Base-by-base conservation (phyloP, 768 basidiomycete species). In the Lyophyllum decastes region DNA sequence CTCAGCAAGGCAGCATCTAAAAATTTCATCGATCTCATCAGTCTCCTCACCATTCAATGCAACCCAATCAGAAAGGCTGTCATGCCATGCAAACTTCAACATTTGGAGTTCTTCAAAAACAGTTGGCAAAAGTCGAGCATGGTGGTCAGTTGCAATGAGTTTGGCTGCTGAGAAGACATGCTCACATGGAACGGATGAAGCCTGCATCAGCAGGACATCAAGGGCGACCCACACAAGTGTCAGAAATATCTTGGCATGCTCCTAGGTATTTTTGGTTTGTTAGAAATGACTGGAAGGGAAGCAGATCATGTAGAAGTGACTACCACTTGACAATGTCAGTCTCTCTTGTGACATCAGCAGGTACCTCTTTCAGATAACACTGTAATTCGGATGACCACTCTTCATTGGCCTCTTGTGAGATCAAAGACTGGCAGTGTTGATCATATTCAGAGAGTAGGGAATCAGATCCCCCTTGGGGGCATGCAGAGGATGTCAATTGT, bases 31-130 rank as follows among this genome's bases (percentile, higher is more conserved):
- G 30, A 50, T 35, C 8, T 50, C 30, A 8, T 33, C 19, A 17
- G 33, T 17, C 30, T 50, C n/a, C 4, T 21, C 3, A 2, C n/a
- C n/a, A n/a, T 51, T 61, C 83, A 79, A n/a, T 4, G 92, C 85
- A 14, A 19, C n/a, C n/a, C n/a, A n/a, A n/a, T n/a, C 41, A 7
- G 22, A 40, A 17, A 3, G 34, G 25, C 22, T 43, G 4, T 1
- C 41, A 21, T 33, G 49, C 59, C 59, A 49, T 30, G 49, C 35
- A 41, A 38, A 41, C 50, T 59, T 59, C 48, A 59, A 16, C 16
- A 59, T 49, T 30, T 54, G 58, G n/a, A 59, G 54, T 22, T 59
- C 22, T 25, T 59, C 41, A 26, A 59, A 59, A 6, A 24, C 26
- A 19, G 26, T 40, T 10, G 58, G 4, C 7, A 38, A 38, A 17